Conservation (phyloP, 192 early-diverging fungal genomes). For the Pilobolus umbonatus region DNA sequence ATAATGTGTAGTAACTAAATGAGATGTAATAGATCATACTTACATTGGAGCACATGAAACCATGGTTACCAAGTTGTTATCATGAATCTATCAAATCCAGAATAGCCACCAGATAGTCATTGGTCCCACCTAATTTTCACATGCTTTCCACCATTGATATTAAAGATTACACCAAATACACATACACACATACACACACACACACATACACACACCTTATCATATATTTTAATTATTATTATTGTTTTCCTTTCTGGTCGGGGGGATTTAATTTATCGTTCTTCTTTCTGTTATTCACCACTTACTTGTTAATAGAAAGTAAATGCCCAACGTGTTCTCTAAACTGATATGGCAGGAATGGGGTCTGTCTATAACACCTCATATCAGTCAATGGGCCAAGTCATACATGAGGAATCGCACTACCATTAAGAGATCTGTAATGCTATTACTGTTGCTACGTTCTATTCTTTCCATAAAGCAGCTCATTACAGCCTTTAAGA, state of each 20-base stretch:
- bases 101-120: no score
- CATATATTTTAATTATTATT: no score
- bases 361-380: not conserved
- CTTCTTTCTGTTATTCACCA: not conserved
- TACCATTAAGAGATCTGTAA: constrained; percentile 36
- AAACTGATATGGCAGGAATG: constrained; percentile 5
- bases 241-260: no score
- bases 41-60: not conserved
- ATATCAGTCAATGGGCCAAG: not conserved
- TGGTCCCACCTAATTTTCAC: no score
- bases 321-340: constrained; percentile 15
- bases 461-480: constrained; percentile 21
- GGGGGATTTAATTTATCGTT: no score
- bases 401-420: constrained; percentile 34
- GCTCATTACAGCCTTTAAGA: constrained; percentile 9
- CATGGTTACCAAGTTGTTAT: not conserved
- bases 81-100: no score
- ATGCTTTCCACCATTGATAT: no score
- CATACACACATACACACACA: no score
- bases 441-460: constrained; percentile 31
- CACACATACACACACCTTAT: no score
- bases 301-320: not conserved
- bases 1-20: no score
- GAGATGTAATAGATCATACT: not conserved
- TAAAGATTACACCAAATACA: no score